A percentile compares a stretch with the other conserved stretches of the same genome.
Conservation (phyloP, 208 protist species). For the Trichomonas tenax region DNA sequence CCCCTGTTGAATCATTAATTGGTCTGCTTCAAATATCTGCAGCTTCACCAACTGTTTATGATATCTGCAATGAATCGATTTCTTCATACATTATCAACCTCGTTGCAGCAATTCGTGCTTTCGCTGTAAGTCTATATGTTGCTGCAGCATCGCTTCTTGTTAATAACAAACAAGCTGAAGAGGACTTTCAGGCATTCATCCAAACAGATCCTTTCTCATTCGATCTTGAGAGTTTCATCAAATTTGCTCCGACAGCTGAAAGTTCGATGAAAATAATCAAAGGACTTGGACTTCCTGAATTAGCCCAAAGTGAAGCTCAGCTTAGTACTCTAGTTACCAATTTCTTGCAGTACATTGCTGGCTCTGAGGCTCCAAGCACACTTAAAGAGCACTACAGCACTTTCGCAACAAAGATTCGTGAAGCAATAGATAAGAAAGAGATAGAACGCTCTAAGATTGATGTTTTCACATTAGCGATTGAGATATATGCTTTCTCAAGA, state of each 20-base stretch:
- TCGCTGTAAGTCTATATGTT: neutral
- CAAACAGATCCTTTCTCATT: neutral
- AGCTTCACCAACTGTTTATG: too few species aligned
- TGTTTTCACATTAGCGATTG: neutral
- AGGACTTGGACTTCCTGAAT: neutral
- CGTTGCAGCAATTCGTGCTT: neutral
- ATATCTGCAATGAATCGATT: too few species aligned
- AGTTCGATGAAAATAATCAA: neutral
- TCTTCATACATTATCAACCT: neutral
- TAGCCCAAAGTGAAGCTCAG: neutral
- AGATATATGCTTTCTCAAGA: neutral
- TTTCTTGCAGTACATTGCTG: neutral
- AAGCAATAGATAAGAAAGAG: neutral
- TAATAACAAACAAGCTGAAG: neutral
- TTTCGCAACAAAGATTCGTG: neutral
- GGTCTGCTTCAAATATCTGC: too few species aligned
- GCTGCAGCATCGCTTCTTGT: neutral
- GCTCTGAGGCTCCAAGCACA: neutral
- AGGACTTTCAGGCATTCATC: neutral
- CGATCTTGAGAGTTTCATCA: neutral
- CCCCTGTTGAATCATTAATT: too few species aligned
- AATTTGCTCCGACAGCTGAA: neutral
- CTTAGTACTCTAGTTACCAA: neutral
- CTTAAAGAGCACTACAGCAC: neutral
- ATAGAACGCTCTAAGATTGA: neutral